Base-by-base conservation (phyloP, 805 yeast genomes). In the Saccharomycopsis fibuligera region DNA sequence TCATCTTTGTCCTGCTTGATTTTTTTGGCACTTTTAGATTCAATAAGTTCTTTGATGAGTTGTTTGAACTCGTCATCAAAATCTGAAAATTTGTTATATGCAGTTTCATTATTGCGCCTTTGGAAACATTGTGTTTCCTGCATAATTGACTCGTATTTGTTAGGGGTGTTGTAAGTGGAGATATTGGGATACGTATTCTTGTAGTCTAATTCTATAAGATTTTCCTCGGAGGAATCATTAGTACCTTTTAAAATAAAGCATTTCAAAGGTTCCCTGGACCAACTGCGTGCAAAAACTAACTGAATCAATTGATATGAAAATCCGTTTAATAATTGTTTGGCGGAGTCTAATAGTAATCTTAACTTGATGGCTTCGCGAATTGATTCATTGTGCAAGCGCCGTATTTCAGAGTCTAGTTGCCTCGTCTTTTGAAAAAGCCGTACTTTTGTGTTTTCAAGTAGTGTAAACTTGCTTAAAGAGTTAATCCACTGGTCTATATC, bases 301-400 rank as follows among this genome's bases (percentile, higher is more conserved):
- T 45, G 44, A 16, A 50, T 38, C 5, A 50, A 6, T 24, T 50
- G 50, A 21, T 50, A 41, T n/a, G 33, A 25, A n/a, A 19, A 41
- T 3, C 38, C 24, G 31, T 50, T 45, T 24, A 50, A 42, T 17
- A 29, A 45, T 8, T 21, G 25, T 23, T 41, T 42, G 3, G 53
- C 46, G 19, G 29, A 27, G 5, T 44, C 45, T n/a, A 50, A 29
- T 25, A 50, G 23, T 3, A 41, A 29, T 23, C 45, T 25, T 5
- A 50, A 8, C 23, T 47, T 44, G 6, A 39, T 22, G 3, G 50
- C 46, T 35, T 51, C 55, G 31, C 41, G 25, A 5, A 33, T 31
- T 16, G 50, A 29, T 27, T 51, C 55, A 12, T 33, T 25, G 24
- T 45, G 47, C 3, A 45, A 5, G 14, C n/a, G 35, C 4, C 21